Percentiles rank a stretch among this genome's conserved stretches.
Conservation (phyloP, 2,329 filamentous ascomycete genomes). For the Penicillium sp. region DNA sequence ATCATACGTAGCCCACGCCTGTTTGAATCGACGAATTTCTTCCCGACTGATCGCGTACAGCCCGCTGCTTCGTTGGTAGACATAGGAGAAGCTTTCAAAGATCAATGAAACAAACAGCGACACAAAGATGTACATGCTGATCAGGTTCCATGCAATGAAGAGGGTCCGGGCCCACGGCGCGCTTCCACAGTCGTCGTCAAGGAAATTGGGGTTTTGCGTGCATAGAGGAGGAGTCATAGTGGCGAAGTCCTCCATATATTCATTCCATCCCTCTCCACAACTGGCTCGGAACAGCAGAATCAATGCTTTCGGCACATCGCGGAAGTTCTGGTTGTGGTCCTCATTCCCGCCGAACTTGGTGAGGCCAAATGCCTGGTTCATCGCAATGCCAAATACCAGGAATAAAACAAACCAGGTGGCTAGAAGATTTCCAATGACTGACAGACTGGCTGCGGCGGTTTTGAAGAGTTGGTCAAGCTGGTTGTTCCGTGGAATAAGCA, state of each 20-base stretch:
- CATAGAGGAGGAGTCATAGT: slow-evolving; percentile 75
- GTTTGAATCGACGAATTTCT: slow-evolving; percentile 94
- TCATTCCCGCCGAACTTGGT: slow-evolving; percentile 77
- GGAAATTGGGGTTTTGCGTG: slow-evolving; percentile 67
- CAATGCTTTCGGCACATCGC: slow-evolving; percentile 87
- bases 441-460: slow-evolving; percentile 89
- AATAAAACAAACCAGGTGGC: slow-evolving; percentile 98
- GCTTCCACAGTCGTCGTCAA: slow-evolving; percentile 89
- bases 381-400: slow-evolving; percentile 89
- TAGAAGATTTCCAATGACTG: slow-evolving; percentile 82
- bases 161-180: slow-evolving; percentile 79
- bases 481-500: slow-evolving; percentile 94
- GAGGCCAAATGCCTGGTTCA: slow-evolving; percentile 93
- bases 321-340: slow-evolving; percentile 79
- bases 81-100: slow-evolving; percentile 98
- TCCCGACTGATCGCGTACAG: slow-evolving; percentile 85
- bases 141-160: slow-evolving; percentile 96
- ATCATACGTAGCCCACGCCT: slow-evolving; percentile 95
- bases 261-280: slow-evolving; percentile 93
- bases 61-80: slow-evolving; percentile 95
- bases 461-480: slow-evolving; percentile 98
- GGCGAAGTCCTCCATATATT: slow-evolving; percentile 94
- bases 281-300: slow-evolving; percentile 92
- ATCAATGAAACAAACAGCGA: slow-evolving; percentile 98
- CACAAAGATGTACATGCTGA: slow-evolving; percentile 99